phyloP scores from a whole-genome alignment of 441 rosid genomes.

The Erodium chrysanthum region DNA sequence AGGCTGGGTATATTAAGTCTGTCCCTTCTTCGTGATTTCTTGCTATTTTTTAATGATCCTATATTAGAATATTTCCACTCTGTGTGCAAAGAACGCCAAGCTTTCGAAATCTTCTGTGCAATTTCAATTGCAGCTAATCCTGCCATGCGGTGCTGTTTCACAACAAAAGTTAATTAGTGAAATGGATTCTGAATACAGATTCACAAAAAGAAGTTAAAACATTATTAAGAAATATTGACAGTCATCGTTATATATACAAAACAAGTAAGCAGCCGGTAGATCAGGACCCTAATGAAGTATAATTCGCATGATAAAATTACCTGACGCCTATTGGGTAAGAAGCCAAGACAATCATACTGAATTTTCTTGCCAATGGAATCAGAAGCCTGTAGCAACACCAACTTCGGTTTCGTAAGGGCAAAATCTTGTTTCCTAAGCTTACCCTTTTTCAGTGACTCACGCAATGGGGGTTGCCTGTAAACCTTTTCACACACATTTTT shows the following conservation, averaged over 20 bases:
- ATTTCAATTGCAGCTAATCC: conserved; percentile 91
- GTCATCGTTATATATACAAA: no score
- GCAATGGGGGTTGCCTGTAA: conserved; percentile 84
- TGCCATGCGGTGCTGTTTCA: conserved; percentile 92
- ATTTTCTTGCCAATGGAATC: conserved; percentile 86
- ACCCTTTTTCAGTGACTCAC: conserved; percentile 77
- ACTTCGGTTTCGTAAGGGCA: conserved; percentile 66
- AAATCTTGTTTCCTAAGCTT: conserved; percentile 88
- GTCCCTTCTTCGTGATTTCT: conserved; percentile 59
- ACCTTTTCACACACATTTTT: conserved; percentile 94
- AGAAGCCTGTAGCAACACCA: conserved; percentile 64
- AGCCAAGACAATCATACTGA: conserved; percentile 84
- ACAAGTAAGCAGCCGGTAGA: no score
- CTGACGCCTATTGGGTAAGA: conserved; percentile 86
- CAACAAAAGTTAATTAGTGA: conserved; percentile 24
- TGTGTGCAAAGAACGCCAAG: conserved; percentile 72
- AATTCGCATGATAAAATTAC: conserved; percentile 30
- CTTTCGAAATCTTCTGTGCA: conserved; percentile 87
- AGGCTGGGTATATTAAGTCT: conserved; percentile 66
- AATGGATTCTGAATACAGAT: conserved; percentile 5
- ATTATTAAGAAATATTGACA: background rate
- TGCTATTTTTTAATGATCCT: conserved; percentile 47
- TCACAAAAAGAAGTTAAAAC: background rate
- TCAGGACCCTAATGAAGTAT: conserved; percentile 3
- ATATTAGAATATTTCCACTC: conserved; percentile 68